phyloP scores from a whole-genome alignment of 2,329 filamentous ascomycete genomes.

The Aspergillus thermomutatus region DNA sequence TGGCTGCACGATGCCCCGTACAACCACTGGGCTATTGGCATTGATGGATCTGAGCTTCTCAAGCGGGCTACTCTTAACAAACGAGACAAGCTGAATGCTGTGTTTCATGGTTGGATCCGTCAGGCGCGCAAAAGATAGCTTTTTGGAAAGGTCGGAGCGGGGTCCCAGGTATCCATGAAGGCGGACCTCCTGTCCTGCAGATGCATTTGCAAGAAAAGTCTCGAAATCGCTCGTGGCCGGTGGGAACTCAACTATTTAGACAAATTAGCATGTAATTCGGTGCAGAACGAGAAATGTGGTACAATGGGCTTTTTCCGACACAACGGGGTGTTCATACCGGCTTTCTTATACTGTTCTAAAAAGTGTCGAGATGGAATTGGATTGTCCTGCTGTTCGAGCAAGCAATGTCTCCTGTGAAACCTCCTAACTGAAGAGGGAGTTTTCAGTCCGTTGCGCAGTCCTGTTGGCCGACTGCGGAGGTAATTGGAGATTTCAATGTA shows the following conservation, averaged over 20 bases:
- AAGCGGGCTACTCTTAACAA: slow-evolving; percentile 34
- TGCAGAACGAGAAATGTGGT: neutral
- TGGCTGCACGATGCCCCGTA: slow-evolving; percentile 48
- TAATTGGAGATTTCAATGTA: slow-evolving; percentile 40
- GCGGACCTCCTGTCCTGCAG: slow-evolving; percentile 44
- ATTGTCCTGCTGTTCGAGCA: slow-evolving; percentile 17
- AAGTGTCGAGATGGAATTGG: slow-evolving; percentile 19
- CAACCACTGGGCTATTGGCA: slow-evolving; percentile 53
- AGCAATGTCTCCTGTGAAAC: slow-evolving; percentile 22
- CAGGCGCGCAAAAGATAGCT: slow-evolving; percentile 67
- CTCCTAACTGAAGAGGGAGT: slow-evolving; percentile 6
- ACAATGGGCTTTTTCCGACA: neutral
- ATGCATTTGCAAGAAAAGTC: slow-evolving; percentile 29
- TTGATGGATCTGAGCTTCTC: slow-evolving; percentile 43
- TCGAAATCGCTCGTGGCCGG: slow-evolving; percentile 41
- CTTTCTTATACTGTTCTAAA: slow-evolving; percentile 45
- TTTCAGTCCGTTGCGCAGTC: slow-evolving; percentile 4
- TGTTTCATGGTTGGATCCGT: slow-evolving; percentile 42
- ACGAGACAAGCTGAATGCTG: slow-evolving; percentile 51
- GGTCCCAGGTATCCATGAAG: slow-evolving; percentile 71
- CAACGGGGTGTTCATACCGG: slow-evolving; percentile 34
- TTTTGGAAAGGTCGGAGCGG: slow-evolving; percentile 64
- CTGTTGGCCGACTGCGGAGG: slow-evolving; percentile 22
- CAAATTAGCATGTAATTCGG: neutral
- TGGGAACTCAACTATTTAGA: slow-evolving; percentile 46